Evolutionary conservation across 2,329 filamentous ascomycete genomes (phyloP).

Genomic region (Penicillium oxalicum): DNA sequence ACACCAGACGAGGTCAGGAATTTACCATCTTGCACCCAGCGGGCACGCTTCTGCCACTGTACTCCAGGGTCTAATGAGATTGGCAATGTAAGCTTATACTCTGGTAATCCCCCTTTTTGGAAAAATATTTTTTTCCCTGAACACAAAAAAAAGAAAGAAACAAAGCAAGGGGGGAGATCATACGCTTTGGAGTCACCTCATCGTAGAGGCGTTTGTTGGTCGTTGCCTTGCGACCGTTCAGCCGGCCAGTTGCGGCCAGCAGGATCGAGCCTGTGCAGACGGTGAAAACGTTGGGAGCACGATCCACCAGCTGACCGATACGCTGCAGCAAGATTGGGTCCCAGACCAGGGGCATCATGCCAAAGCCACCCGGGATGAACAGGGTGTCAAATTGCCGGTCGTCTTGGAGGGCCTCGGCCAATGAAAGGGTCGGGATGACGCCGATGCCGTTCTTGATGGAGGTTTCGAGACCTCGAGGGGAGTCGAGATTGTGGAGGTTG

Average conservation of each 20-base stretch:
- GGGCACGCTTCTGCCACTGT: slow-evolving; percentile 1
- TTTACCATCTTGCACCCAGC: slow-evolving; percentile 6
- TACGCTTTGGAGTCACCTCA: slow-evolving; percentile 1
- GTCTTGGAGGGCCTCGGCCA: neutral
- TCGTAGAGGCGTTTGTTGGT: neutral
- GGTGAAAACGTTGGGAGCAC: neutral
- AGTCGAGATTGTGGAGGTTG: neutral
- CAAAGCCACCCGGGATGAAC: neutral
- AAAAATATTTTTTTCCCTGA: no score
- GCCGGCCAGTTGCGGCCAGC: neutral
- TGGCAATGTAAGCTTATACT: no score
- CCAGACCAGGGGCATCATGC: neutral
- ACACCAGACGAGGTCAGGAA: slow-evolving; percentile 4
- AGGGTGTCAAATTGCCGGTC: neutral
- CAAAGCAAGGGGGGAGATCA: neutral
- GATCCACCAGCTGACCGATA: neutral
- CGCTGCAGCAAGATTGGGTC: neutral
- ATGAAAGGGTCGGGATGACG: neutral
- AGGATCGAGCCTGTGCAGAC: neutral
- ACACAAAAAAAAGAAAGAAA: no score
- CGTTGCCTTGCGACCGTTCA: neutral
- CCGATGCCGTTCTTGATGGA: neutral
- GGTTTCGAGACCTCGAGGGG: neutral
- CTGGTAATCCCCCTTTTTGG: no score
- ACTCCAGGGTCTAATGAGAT: neutral